Percentiles rank a stretch among this genome's conserved stretches.
phyloP scores from a whole-genome alignment of 495 filamentous ascomycete species.

The Annulohypoxylon bovei region DNA sequence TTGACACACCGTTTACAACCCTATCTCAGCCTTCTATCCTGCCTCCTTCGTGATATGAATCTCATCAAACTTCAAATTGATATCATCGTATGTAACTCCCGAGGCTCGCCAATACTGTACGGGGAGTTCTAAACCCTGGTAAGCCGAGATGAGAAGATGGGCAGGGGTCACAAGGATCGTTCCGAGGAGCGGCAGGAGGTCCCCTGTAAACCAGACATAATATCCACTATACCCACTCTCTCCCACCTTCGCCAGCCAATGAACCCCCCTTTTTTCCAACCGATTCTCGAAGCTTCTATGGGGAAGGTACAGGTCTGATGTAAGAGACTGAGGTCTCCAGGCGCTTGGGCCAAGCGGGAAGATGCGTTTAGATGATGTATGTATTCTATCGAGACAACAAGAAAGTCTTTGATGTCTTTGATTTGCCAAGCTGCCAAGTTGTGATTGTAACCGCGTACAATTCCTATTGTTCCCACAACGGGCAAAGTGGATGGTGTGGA shows the following conservation, averaged over 20 bases:
- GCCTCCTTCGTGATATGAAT: conserved; percentile 22
- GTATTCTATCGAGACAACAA: not conserved
- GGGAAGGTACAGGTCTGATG: conserved; percentile 39
- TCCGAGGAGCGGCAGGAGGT: conserved; percentile 45
- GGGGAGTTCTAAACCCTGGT: conserved; percentile 31
- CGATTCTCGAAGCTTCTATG: conserved; percentile 61
- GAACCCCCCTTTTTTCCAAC: conserved; percentile 23
- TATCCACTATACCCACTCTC: conserved; percentile 11
- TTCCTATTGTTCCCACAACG: conserved; percentile 23
- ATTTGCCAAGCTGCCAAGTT: conserved; percentile 48
- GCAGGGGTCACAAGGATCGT: conserved; percentile 43
- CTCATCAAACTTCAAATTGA: conserved; percentile 39
- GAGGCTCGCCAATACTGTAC: conserved; percentile 24
- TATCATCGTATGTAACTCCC: conserved; percentile 24
- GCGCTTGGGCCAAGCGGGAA: conserved; percentile 36
- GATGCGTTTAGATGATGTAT: conserved; percentile 40
- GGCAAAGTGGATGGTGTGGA: conserved; percentile 10
- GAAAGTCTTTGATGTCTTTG: conserved; percentile 18
- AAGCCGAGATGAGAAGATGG: conserved; percentile 40
- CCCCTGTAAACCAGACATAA: conserved; percentile 35
- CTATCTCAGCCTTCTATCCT: conserved; percentile 7
- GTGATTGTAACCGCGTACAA: conserved; percentile 36
- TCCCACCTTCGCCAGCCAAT: conserved; percentile 32
- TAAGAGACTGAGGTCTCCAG: conserved; percentile 20
- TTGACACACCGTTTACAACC: conserved; percentile 10